Evolutionary conservation across 2,329 filamentous ascomycete genomes (phyloP), one percentile per base, ranked within the genome.

Genomic region (Calonectria hawksworthii): DNA sequence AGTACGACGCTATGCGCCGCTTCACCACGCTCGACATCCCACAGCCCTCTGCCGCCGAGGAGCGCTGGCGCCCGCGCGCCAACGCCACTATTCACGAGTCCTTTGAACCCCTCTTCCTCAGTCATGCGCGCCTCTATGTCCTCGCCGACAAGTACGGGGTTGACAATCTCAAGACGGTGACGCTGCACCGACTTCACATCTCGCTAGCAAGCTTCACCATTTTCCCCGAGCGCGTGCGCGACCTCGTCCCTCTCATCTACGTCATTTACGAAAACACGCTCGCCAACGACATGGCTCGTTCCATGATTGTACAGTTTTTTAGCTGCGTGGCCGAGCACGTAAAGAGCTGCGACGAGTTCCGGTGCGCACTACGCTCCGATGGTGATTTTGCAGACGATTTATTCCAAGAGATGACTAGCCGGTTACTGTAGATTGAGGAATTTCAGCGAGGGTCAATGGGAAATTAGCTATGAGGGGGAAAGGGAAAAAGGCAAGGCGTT

Each of bases 141-240:
- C 72, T 82, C 41, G 80, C 80, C n/a, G 78, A 80, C 47, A 82
- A 79, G 41, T 82, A 80, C 68, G 75, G 50, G 23, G 56, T 82
- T 32, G 52, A 77, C 21, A 28, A 63, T 7, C 77, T 82, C 44
- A 71, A 76, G 50, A 52, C 21, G 1, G 54, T 81, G 10, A 66
- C 75, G 13, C 71, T 80, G 10, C 52, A 44, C 54, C 78, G 80
- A 13, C 79, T 82, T 9, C 77, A 80, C 65, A 8, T 30, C 10
- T n/a, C 74, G 21, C 76, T 82, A 4, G n/a, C 47, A 18, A 14
- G 44, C 51, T 76, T 78, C n/a, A 36, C 50, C 32, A 70, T 80
- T 23, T 71, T 74, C 70, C 38, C 26, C 11, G 59, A 77, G 16
- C 72, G 76, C 26, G 30, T 80, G 16, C 44, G 73, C 21, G 79